Evolutionary conservation across 805 yeast species (phyloP).

Genomic region (Cyberlindnera maritima): DNA sequence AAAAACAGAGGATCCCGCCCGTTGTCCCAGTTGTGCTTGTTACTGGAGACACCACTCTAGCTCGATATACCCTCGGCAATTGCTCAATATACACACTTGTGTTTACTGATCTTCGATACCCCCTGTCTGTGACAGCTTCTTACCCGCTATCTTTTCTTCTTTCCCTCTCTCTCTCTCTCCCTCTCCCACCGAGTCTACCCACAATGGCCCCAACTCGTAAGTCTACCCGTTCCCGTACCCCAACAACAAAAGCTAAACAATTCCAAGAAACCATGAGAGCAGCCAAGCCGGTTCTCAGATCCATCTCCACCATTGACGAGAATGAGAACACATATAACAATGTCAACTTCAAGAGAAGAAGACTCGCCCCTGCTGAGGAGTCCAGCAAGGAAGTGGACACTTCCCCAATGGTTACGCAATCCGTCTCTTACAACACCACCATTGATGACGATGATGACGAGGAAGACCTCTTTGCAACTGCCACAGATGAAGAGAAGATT

Average conservation of each 20-base stretch:
- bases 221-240: conserved; percentile 26
- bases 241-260: conserved; percentile 30
- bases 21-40: conserved; percentile 1
- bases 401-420: neutral
- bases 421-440: conserved; percentile 6
- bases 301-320: conserved; percentile 29
- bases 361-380: conserved; percentile 8
- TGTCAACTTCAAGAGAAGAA: conserved; percentile 27
- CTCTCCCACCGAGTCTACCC: neutral
- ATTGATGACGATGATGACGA: conserved; percentile 17
- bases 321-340: conserved; percentile 29
- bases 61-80: neutral
- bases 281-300: conserved; percentile 29
- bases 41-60: neutral
- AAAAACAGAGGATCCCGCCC: conserved; percentile 9
- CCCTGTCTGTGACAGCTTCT: neutral
- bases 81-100: neutral
- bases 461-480: conserved; percentile 16
- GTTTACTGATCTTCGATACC: neutral
- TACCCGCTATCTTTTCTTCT: neutral
- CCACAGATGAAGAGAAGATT: conserved; percentile 24
- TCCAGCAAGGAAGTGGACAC: conserved; percentile 1
- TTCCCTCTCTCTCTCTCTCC: neutral
- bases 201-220: conserved; percentile 28
- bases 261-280: conserved; percentile 13